A percentile compares a stretch with the other conserved stretches of the same genome.
Evolutionary conservation across 306 rosid genomes (phyloP).

Genomic region (Pterocarpus macrocarpus): DNA sequence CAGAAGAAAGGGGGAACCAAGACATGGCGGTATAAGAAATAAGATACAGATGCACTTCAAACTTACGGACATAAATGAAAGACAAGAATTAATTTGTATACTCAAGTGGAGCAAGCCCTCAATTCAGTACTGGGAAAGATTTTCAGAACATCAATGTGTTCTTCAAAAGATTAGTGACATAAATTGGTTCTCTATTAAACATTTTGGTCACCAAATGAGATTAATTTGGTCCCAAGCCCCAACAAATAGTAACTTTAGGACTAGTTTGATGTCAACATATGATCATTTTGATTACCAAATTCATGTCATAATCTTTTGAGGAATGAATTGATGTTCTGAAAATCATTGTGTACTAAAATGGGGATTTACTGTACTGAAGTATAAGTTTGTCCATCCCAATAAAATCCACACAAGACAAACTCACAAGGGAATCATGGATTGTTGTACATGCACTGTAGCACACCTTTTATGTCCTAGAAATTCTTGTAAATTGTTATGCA

Average conservation of each 20-base stretch:
- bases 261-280: background rate
- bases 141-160: background rate
- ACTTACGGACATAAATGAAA: background rate
- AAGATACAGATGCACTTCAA: conserved; percentile 25
- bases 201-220: background rate
- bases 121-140: background rate
- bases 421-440: conserved; percentile 25
- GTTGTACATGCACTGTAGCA: background rate
- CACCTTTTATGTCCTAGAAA: conserved; percentile 1
- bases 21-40: background rate
- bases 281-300: background rate
- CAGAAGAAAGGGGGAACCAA: background rate
- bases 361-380: background rate
- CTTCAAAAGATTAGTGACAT: conserved; percentile 7
- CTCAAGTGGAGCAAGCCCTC: conserved; percentile 5
- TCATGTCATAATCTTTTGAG: background rate
- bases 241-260: background rate
- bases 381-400: conserved; percentile 5
- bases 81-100: background rate
- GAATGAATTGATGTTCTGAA: background rate
- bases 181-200: background rate
- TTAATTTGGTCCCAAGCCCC: background rate
- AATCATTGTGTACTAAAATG: background rate
- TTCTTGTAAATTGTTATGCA: conserved; percentile 11
- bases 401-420: background rate